Conservation (phyloP, 2,329 filamentous ascomycete species). For the Gnomoniopsis sp. region DNA sequence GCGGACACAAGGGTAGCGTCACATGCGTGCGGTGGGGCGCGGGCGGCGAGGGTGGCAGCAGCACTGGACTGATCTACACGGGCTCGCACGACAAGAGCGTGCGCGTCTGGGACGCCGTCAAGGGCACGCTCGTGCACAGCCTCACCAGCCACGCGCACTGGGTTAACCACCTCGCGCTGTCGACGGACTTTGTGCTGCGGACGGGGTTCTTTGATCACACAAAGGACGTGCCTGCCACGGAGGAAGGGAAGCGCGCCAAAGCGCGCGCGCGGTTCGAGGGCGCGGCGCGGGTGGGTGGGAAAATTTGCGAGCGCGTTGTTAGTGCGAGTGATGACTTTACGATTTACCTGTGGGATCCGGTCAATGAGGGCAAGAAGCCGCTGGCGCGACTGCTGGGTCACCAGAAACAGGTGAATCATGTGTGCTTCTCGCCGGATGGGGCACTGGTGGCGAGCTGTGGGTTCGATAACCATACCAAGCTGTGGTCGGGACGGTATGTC, state of each 20-base stretch:
- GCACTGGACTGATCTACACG: constrained; percentile 80
- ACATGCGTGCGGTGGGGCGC: constrained; percentile 87
- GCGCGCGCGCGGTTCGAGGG: constrained; percentile 83
- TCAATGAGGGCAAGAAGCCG: constrained; percentile 70
- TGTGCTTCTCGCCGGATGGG: constrained; percentile 90
- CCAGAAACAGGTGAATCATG: constrained; percentile 95
- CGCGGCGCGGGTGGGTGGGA: constrained; percentile 72
- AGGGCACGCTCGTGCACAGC: constrained; percentile 77
- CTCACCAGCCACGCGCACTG: constrained; percentile 84
- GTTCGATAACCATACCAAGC: constrained; percentile 93
- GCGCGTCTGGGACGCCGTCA: constrained; percentile 80
- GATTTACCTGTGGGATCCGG: constrained; percentile 92
- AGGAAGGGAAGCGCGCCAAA: constrained; percentile 68
- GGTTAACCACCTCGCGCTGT: constrained; percentile 92
- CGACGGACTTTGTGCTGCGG: constrained; percentile 83
- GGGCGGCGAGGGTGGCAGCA: constrained; percentile 38
- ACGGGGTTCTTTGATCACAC: constrained; percentile 87
- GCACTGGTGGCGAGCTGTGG: constrained; percentile 80
- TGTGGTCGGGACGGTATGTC: constrained; percentile 73
- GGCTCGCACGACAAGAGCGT: constrained; percentile 89
- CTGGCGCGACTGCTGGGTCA: constrained; percentile 88
- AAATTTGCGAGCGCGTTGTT: constrained; percentile 78
- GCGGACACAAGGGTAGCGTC: constrained; percentile 84
- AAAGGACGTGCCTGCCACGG: constrained; percentile 60
- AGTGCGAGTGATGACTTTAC: constrained; percentile 95